A percentile compares a stretch with the other conserved stretches of the same genome.
These are phyloP conservation scores for Neofusicoccum umdonicola DNA, from an alignment of 2,329 filamentous ascomycete genomes.

Conservation along the genomic window DNA sequence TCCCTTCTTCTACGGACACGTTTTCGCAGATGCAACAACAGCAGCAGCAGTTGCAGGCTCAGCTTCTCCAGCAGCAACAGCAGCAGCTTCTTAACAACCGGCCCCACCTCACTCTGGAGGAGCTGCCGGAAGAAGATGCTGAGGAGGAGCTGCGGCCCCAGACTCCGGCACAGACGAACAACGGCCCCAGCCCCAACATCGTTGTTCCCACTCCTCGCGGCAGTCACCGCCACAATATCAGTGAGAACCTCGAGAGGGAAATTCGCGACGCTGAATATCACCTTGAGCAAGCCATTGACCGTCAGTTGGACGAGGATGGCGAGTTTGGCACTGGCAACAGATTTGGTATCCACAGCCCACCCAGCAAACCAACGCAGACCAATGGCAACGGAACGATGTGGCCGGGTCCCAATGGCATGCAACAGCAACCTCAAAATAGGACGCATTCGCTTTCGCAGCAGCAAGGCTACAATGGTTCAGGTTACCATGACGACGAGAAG, in stretches of 20 bases:
- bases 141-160: slow-evolving; percentile 47
- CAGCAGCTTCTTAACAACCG: slow-evolving; percentile 48
- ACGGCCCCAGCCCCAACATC: slow-evolving; percentile 50
- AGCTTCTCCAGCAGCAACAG: slow-evolving; percentile 55
- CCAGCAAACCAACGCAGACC: slow-evolving; percentile 26
- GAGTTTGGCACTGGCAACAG: slow-evolving; percentile 60
- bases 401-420: slow-evolving; percentile 53
- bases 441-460: slow-evolving; percentile 69
- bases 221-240: slow-evolving; percentile 68
- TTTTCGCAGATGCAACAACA: slow-evolving; percentile 49
- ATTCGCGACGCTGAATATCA: slow-evolving; percentile 85
- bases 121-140: slow-evolving; percentile 72
- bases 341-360: slow-evolving; percentile 16
- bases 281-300: slow-evolving; percentile 73
- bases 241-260: slow-evolving; percentile 75
- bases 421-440: slow-evolving; percentile 72
- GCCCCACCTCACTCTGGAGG: slow-evolving; percentile 56
- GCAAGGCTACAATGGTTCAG: slow-evolving; percentile 42
- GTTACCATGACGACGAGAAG: slow-evolving; percentile 35
- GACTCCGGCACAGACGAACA: slow-evolving; percentile 38
- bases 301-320: slow-evolving; percentile 75
- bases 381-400: slow-evolving; percentile 23
- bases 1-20: slow-evolving; percentile 37
- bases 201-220: slow-evolving; percentile 60
- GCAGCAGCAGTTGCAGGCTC: slow-evolving; percentile 52